Evolutionary conservation across 2,329 filamentous ascomycete species (phyloP).

Genomic region (Colletotrichum melonis): DNA sequence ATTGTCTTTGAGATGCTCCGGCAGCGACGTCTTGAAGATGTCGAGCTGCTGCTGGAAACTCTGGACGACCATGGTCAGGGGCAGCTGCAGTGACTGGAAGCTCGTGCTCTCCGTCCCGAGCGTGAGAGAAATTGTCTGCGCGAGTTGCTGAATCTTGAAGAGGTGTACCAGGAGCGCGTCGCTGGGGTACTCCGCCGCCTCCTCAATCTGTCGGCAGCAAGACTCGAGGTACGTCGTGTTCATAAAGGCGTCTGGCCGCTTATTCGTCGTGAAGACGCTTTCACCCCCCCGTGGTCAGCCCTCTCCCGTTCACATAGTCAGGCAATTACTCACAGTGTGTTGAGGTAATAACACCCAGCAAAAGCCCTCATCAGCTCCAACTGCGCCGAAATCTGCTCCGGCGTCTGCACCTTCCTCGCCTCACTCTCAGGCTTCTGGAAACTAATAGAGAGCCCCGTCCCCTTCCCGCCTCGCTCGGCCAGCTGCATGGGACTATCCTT

Average conservation of each 20-base stretch:
- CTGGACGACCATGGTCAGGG: conserved; percentile 54
- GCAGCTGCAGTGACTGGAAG: conserved; percentile 48
- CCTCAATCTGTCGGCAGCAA: conserved; percentile 55
- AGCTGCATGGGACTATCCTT: conserved; percentile 42
- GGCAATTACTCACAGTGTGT: conserved; percentile 53
- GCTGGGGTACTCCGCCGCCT: conserved; percentile 53
- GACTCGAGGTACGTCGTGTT: conserved; percentile 55
- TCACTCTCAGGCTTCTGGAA: not conserved
- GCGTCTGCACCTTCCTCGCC: conserved; percentile 27
- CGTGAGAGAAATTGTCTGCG: conserved; percentile 57
- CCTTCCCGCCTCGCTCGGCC: conserved; percentile 12
- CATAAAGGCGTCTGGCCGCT: conserved; percentile 61
- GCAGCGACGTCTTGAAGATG: conserved; percentile 49
- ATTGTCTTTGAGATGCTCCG: conserved; percentile 47
- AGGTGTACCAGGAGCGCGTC: conserved; percentile 59
- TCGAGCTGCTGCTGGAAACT: conserved; percentile 58
- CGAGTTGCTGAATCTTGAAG: conserved; percentile 59
- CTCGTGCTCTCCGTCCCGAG: conserved; percentile 44
- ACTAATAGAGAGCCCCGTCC: conserved; percentile 30
- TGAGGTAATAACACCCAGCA: conserved; percentile 61
- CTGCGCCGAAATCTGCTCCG: conserved; percentile 40
- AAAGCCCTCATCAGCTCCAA: conserved; percentile 60
- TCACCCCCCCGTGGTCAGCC: not conserved
- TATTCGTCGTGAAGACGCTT: conserved; percentile 58
- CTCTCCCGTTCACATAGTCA: not conserved